Base-by-base conservation (phyloP, 805 yeast genomes). In the Candida ipomoeae region DNA sequence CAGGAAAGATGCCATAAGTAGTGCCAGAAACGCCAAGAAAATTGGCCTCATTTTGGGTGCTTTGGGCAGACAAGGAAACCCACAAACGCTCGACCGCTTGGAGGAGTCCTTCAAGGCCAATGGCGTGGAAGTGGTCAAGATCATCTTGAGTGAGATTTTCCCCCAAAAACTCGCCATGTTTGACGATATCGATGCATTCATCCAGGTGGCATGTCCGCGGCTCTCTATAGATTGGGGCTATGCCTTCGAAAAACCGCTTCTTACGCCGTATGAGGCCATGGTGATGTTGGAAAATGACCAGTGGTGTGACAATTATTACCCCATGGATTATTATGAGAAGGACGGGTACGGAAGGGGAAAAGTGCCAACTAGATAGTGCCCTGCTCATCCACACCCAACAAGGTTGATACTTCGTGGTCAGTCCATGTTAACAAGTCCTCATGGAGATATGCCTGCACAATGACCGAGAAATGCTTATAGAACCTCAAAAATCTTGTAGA, bases 221-320 rank as follows among this genome's bases (percentile, higher is more conserved):
- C 71, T 94, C 42, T 89, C 96, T 1, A 92, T 94, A 39, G 99
- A 94, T 66, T 94, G 99, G 99, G 99, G 99, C 0, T 94, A 94
- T 66, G 99, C 99, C 0, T 94, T 94, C 63, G 83, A 83, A 52
- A 87, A 87, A 62, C 99, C 99, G 0, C 70, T 94, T 40, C 69
- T 94, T 51, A 92, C 99, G 0, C 99, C 99, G 0, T 94, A 94
- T 64, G 99, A 94, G 64, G 89, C 97, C 0, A 89, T 88, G 89
- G 96, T 91, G 5, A 79, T 90, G 78, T 67, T 94, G 57, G 85
- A 81, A 6, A 77, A 83, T 42, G 97, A 90, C 61, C 70, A 70
- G 35, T 87, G 94, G 81, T 71, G 67, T 42, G 79, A 78, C 38
- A 73, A 73, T 1, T 83, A 77, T 50, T 94, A 94, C 63, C 97